Evolutionary conservation across 805 yeast genomes (phyloP).

Genomic region (Yamadazyma ubonensis): DNA sequence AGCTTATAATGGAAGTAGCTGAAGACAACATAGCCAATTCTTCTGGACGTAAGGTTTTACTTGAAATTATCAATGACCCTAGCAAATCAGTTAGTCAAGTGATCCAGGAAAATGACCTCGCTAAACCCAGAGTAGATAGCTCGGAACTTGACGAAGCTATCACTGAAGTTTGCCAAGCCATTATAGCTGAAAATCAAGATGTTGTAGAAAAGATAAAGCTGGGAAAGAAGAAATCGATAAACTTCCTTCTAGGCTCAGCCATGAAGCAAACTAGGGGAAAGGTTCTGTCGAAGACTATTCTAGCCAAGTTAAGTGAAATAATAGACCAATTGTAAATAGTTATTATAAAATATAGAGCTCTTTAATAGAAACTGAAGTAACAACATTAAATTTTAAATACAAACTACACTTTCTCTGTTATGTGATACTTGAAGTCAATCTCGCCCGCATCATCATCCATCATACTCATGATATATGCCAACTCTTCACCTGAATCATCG

Average conservation of each 20-base stretch:
- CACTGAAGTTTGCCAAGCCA: constrained; percentile 42
- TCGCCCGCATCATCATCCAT: constrained; percentile 2
- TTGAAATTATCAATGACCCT: constrained; percentile 56
- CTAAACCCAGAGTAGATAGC: constrained; percentile 26
- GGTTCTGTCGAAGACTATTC: constrained; percentile 34
- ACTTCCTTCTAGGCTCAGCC: constrained; percentile 78
- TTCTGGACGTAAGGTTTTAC: constrained; percentile 64
- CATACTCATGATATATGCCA: constrained; percentile 14
- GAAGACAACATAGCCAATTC: constrained; percentile 53
- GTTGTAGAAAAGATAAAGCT: constrained; percentile 54
- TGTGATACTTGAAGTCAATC: constrained; percentile 8
- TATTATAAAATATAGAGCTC: constrained; percentile 4
- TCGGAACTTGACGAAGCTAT: constrained; percentile 35
- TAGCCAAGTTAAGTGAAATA: constrained; percentile 24
- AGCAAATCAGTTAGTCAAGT: constrained; percentile 39
- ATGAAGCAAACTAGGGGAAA: constrained; percentile 78
- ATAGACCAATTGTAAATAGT: constrained; percentile 13
- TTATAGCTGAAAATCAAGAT: constrained; percentile 47
- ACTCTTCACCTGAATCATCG: constrained; percentile 9
- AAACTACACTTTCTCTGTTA: constrained; percentile 2
- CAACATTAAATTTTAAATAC: background rate
- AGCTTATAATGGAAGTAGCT: constrained; percentile 53
- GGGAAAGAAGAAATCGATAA: constrained; percentile 63
- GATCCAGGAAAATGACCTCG: constrained; percentile 55
- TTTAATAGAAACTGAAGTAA: background rate